A percentile compares a stretch with the other conserved stretches of the same genome.
Conservation (phyloP, 768 basidiomycete genomes). For the Amanita rimosa region DNA sequence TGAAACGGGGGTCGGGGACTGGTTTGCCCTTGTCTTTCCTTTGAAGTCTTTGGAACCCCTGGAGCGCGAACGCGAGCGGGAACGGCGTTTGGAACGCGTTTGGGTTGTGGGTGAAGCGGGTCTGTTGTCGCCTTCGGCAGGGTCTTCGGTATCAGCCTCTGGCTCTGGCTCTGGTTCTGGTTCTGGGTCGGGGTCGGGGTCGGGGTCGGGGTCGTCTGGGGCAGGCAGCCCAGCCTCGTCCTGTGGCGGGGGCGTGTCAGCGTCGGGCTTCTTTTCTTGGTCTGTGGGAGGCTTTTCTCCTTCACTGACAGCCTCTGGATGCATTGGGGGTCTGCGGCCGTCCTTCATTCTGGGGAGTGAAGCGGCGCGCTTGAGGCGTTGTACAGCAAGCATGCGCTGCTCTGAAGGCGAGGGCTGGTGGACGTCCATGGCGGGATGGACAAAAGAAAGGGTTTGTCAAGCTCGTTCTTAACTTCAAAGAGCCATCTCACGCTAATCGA, state of each 20-base stretch:
- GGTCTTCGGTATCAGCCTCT: slow-evolving; percentile 16
- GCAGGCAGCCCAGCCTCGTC: slow-evolving; percentile 2
- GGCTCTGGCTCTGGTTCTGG: slow-evolving; percentile 13
- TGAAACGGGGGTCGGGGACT: slow-evolving; percentile 33
- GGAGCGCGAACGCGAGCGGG: slow-evolving; percentile 70
- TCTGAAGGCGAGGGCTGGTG: slow-evolving; percentile 45
- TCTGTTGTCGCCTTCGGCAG: slow-evolving; percentile 25
- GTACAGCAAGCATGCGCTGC: slow-evolving; percentile 80
- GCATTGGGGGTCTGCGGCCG: slow-evolving; percentile 81
- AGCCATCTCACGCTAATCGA: slow-evolving; percentile 7
- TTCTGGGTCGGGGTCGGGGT: slow-evolving; percentile 9
- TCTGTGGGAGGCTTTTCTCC: slow-evolving; percentile 45
- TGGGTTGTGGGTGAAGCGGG: slow-evolving; percentile 34
- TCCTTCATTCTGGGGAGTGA: slow-evolving; percentile 89
- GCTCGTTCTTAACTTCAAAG: no score
- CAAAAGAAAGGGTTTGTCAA: no score
- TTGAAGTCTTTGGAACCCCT: slow-evolving; percentile 70
- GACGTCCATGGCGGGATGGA: slow-evolving; percentile 25
- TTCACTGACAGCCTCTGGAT: slow-evolving; percentile 72
- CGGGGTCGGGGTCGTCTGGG: slow-evolving; percentile 6
- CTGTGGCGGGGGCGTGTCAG: slow-evolving; percentile 17
- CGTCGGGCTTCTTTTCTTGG: slow-evolving; percentile 24
- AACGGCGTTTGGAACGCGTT: slow-evolving; percentile 50
- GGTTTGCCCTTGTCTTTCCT: slow-evolving; percentile 38
- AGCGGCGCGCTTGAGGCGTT: slow-evolving; percentile 85